Evolutionary conservation across 2,329 filamentous ascomycete species (phyloP).

Genomic region (Drechslerella stenobrocha): DNA sequence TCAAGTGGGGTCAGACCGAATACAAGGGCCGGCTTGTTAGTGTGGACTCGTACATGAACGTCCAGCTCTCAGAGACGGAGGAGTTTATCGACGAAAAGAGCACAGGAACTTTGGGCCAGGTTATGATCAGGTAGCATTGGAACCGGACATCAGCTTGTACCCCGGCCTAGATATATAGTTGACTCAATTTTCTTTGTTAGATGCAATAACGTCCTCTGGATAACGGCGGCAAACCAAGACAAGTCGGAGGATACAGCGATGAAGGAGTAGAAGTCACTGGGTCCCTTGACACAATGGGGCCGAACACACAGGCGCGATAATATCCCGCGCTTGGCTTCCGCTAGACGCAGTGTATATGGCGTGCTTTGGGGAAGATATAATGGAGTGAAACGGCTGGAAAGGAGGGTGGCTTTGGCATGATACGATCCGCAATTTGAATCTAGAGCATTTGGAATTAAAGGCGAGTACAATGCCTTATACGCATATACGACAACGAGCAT

Average conservation of each 20-base stretch:
- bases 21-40: constrained; percentile 93
- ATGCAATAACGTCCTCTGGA: constrained; percentile 98
- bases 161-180: constrained; percentile 4
- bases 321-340: constrained; percentile 1
- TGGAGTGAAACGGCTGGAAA: neutral
- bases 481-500: constrained; percentile 17
- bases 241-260: constrained; percentile 61
- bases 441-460: constrained; percentile 30
- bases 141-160: neutral
- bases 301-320: neutral
- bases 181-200: constrained; percentile 56
- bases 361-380: constrained; percentile 3
- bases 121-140: constrained; percentile 77
- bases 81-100: constrained; percentile 89
- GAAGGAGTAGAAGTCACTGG: constrained; percentile 56
- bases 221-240: constrained; percentile 56
- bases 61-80: constrained; percentile 86
- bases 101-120: constrained; percentile 82
- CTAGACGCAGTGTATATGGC: neutral
- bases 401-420: neutral
- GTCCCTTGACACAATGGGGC: constrained; percentile 38
- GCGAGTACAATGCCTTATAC: constrained; percentile 48
- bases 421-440: constrained; percentile 22
- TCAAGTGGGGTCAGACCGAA: constrained; percentile 98
- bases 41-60: constrained; percentile 98